phyloP scores from a whole-genome alignment of 371 early-diverging fungal genomes.

The Nosema muscidifuracis region DNA sequence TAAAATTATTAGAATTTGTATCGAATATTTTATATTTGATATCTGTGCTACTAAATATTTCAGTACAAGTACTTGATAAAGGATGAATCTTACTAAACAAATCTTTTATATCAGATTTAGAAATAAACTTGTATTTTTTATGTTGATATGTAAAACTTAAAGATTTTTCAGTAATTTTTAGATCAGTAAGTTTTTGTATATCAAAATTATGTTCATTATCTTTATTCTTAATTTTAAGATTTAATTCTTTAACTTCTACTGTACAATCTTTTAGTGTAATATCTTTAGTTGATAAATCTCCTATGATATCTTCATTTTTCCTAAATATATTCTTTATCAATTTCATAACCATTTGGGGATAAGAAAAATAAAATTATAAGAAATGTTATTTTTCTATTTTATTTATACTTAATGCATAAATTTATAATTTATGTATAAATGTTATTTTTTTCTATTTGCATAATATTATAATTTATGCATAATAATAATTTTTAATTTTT shows the following conservation, averaged over 20 bases:
- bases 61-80: neutral
- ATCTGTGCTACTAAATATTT: neutral
- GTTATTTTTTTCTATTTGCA: too few species aligned
- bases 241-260: neutral
- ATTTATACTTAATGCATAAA: too few species aligned
- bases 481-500: too few species aligned
- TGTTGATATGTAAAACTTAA: slow-evolving; percentile 17
- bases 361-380: too few species aligned
- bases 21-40: slow-evolving; percentile 19
- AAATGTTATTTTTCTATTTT: too few species aligned
- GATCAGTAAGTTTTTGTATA: neutral
- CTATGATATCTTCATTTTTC: neutral
- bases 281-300: neutral
- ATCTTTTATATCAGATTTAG: neutral
- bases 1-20: slow-evolving; percentile 10
- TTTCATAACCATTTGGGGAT: too few species aligned
- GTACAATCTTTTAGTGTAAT: neutral
- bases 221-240: neutral
- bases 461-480: too few species aligned
- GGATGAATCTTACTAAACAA: slow-evolving; percentile 20
- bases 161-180: neutral
- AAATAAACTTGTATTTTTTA: slow-evolving; percentile 27
- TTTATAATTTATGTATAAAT: too few species aligned
- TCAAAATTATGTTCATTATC: neutral
- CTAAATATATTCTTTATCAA: neutral